Evolutionary conservation across 2,329 filamentous ascomycete genomes (phyloP), one percentile per base, ranked within the genome.

Genomic region (Fusarium drepaniforme): DNA sequence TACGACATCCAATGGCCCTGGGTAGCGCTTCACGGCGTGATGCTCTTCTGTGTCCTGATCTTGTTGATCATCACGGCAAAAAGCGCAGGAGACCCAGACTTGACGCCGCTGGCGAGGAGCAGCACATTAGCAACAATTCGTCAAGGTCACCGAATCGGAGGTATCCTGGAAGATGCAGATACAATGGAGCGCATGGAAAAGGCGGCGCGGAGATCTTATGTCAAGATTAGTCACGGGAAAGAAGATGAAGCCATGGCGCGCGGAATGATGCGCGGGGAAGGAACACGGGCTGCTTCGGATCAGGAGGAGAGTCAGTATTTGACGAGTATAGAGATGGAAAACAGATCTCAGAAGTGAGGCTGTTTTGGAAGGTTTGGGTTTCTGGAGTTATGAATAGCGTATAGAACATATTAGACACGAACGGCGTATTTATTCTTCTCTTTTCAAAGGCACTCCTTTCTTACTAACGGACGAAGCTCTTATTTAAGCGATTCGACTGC

Each of bases 1-100:
- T 72, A 70, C 38, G 51, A 70, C 1, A 59, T 70, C 2, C 63
- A 40, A 23, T 72, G 67, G 70, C 49, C 23, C 1, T 72, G 70
- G 70, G 60, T 72, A 8, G 38, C 21, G 15, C 37, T 64, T 3
- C 68, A 71, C 16, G 66, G 28, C 3, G 30, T 38, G 6, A 68
- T 68, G 53, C 56, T 68, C 5, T 1, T 40, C 12, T 61, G 37
- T 9, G 61, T 62, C 1, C 15, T 68, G 15, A 18, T 62, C 40
- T 35, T 68, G 25, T 57, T 71, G 28, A 42, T 23, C 6, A 58
- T 71, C 5, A 71, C 66, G 3, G 16, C 60, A 33, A n/a, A 13
- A 11, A 58, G 30, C 5, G 67, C 59, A 5, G 44, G 59, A 8
- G 33, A 38, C 8, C 23, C 64, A 3, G 40, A 59, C 42, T 15